Evolutionary conservation across 805 yeast genomes (phyloP).

Genomic region (Metschnikowia lunata): DNA sequence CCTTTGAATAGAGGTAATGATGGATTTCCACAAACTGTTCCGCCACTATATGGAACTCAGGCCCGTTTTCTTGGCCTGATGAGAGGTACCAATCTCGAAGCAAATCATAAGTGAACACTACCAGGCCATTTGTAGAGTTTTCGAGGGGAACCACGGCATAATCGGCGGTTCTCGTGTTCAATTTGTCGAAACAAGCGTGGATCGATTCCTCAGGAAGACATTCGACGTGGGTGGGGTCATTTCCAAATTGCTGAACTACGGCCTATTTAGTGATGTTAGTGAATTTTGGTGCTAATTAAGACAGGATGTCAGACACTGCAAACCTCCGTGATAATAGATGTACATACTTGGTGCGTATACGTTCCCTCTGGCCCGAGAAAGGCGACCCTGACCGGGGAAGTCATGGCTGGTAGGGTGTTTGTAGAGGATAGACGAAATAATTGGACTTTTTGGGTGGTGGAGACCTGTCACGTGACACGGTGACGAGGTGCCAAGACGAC

Average conservation of each 20-base stretch:
- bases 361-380: constrained; percentile 91
- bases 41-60: constrained; percentile 52
- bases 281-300: not conserved
- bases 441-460: too few species aligned
- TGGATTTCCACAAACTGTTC: constrained; percentile 81
- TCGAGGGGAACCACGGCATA: constrained; percentile 85
- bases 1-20: constrained; percentile 62
- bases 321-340: not conserved
- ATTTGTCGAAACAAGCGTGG: constrained; percentile 57
- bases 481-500: too few species aligned
- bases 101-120: constrained; percentile 77
- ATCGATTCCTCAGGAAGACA: constrained; percentile 40
- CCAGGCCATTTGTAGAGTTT: constrained; percentile 94
- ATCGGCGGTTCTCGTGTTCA: constrained; percentile 46
- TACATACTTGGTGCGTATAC: constrained; percentile 77
- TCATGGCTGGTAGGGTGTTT: not conserved
- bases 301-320: not conserved
- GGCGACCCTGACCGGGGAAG: constrained; percentile 43
- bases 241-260: constrained; percentile 49
- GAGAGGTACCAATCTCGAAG: constrained; percentile 59
- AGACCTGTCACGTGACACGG: too few species aligned
- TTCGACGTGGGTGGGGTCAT: constrained; percentile 23
- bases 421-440: too few species aligned
- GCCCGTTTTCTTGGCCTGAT: constrained; percentile 13
- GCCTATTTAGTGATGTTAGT: constrained; percentile 27